A percentile compares a stretch with the other conserved stretches of the same genome.
phyloP scores from a whole-genome alignment of 345 rosid genomes.

The Bretschneidera sinensis region DNA sequence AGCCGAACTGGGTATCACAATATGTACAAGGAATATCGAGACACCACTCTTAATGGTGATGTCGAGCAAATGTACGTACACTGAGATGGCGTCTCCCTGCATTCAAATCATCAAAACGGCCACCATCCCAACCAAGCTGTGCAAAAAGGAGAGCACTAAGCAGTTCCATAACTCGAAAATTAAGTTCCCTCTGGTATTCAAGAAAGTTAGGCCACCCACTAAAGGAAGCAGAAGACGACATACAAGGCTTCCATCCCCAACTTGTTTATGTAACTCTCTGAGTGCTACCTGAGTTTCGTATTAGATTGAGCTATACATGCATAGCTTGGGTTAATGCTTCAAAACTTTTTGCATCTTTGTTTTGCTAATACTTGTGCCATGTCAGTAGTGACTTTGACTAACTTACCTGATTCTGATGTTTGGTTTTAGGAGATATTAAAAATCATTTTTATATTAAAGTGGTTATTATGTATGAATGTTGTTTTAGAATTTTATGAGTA shows the following conservation, averaged over 20 bases:
- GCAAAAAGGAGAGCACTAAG: slow-evolving; percentile 58
- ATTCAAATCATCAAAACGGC: slow-evolving; percentile 64
- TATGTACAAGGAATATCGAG: slow-evolving; percentile 55
- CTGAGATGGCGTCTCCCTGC: slow-evolving; percentile 71
- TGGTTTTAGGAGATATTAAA: too few relatives aligned
- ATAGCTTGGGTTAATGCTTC: too few relatives aligned
- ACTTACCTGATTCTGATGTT: too few relatives aligned
- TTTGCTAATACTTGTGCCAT: too few relatives aligned
- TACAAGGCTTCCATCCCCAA: too few relatives aligned
- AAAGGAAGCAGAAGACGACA: slow-evolving; percentile 63
- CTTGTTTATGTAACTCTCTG: slow-evolving; percentile 42
- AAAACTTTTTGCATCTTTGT: too few relatives aligned
- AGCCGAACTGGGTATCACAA: slow-evolving; percentile 59
- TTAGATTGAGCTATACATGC: too few relatives aligned
- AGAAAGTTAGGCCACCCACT: slow-evolving; percentile 49
- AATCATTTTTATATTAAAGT: too few relatives aligned
- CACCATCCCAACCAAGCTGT: slow-evolving; percentile 40
- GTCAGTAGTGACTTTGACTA: too few relatives aligned
- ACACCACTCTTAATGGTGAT: slow-evolving; percentile 53
- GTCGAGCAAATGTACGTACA: slow-evolving; percentile 73
- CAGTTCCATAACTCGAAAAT: slow-evolving; percentile 60
- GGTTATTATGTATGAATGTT: too few relatives aligned
- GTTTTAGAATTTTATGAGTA: too few relatives aligned
- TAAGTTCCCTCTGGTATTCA: slow-evolving; percentile 47
- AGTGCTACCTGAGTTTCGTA: too few relatives aligned